phyloP scores from a whole-genome alignment of 768 basidiomycete genomes.

The Leccinum ochraceum region DNA sequence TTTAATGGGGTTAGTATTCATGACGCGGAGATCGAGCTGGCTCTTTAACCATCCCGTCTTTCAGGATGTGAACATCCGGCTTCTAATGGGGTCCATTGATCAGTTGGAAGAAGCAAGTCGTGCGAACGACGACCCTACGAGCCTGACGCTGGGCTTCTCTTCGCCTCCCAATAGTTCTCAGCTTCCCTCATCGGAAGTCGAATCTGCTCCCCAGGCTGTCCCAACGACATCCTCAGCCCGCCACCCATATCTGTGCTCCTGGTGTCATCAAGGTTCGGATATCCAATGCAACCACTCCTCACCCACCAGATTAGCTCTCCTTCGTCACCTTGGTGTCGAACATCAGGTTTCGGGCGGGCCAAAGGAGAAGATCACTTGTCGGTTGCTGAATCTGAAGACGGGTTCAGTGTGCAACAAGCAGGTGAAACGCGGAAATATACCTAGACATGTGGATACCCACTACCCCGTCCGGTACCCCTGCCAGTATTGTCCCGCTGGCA shows the following conservation, averaged over 20 bases:
- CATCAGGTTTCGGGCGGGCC: constrained; percentile 11
- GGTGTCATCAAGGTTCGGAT: constrained; percentile 7
- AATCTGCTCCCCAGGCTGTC: not conserved
- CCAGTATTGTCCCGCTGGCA: constrained; percentile 9
- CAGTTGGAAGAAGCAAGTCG: not conserved
- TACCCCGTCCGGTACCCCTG: constrained; percentile 19
- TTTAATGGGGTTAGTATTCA: not conserved
- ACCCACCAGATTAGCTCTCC: constrained; percentile 5
- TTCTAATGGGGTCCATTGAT: not conserved
- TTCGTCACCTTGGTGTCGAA: constrained; percentile 14
- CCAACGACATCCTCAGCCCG: not conserved
- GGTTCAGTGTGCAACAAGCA: constrained; percentile 2
- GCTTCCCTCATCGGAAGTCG: not conserved
- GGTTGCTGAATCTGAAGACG: constrained; percentile 5
- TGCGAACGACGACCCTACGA: not conserved
- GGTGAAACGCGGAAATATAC: constrained; percentile 14
- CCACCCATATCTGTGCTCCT: constrained; percentile 13
- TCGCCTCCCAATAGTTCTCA: not conserved
- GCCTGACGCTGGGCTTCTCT: not conserved
- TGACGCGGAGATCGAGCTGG: not conserved
- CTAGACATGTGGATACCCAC: constrained; percentile 23
- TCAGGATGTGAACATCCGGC: not conserved
- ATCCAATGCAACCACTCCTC: constrained; percentile 5
- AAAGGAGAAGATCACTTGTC: constrained; percentile 7
- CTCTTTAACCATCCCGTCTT: not conserved